These are phyloP conservation scores for Entamoeba nuttalli DNA, from an alignment of 208 protist species.

Conservation along the genomic window DNA sequence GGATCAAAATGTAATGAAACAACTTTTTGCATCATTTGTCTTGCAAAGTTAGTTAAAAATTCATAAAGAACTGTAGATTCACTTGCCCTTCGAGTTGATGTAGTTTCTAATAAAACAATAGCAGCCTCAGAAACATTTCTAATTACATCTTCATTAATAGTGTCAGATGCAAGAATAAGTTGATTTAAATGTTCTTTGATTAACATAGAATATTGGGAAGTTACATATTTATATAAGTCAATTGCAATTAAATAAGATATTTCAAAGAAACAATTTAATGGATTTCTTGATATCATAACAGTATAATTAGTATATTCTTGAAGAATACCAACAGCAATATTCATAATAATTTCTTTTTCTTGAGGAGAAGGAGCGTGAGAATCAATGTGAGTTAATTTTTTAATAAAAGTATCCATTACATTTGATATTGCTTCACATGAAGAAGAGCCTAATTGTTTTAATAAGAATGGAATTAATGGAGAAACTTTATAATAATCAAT, in stretches of 20 bases:
- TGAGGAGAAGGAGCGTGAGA: not conserved
- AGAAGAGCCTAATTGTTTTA: not conserved
- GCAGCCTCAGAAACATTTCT: not conserved
- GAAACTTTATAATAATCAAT: not conserved
- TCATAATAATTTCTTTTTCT: not conserved
- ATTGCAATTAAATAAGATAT: not conserved
- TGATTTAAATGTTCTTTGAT: not conserved
- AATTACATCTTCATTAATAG: not conserved
- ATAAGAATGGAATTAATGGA: not conserved
- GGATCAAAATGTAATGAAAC: not conserved
- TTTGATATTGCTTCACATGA: not conserved
- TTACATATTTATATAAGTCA: not conserved
- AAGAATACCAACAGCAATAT: not conserved
- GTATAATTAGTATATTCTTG: not conserved
- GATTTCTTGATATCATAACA: not conserved
- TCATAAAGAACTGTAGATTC: not conserved
- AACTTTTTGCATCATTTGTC: not conserved
- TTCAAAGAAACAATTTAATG: not conserved
- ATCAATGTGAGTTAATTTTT: not conserved
- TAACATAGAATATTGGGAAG: not conserved
- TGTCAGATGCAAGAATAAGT: not conserved
- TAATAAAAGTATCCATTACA: not conserved
- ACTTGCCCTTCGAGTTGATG: not conserved
- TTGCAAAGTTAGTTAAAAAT: not conserved
- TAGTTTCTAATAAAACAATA: not conserved